These are phyloP conservation scores for Trametes sanguinea DNA, from an alignment of 768 basidiomycete genomes.

Conservation along the genomic window DNA sequence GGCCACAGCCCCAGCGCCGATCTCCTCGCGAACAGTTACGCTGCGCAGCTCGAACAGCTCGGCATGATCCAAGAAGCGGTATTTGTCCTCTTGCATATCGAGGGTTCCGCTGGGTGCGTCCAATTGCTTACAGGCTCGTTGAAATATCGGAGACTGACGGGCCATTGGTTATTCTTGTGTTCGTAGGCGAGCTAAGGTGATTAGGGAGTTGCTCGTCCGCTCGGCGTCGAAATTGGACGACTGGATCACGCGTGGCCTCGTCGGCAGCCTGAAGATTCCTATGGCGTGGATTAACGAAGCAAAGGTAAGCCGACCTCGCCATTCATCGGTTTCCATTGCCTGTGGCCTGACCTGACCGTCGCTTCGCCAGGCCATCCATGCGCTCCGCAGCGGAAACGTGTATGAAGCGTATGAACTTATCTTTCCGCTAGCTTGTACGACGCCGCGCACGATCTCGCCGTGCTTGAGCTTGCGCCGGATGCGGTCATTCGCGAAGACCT, in stretches of 20 bases:
- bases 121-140: not conserved
- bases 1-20: slow-evolving; percentile 88
- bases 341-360: not conserved
- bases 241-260: slow-evolving; percentile 70
- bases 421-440: slow-evolving; percentile 68
- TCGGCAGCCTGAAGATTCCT: slow-evolving; percentile 81
- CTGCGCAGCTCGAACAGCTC: slow-evolving; percentile 78
- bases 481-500: slow-evolving; percentile 64
- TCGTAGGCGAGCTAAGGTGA: slow-evolving; percentile 74
- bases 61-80: slow-evolving; percentile 84
- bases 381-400: slow-evolving; percentile 58
- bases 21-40: slow-evolving; percentile 79
- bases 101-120: slow-evolving; percentile 74
- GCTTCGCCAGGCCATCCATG: slow-evolving; percentile 59
- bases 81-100: slow-evolving; percentile 89
- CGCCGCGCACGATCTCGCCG: slow-evolving; percentile 81
- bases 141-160: not conserved
- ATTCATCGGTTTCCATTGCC: not conserved
- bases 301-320: slow-evolving; percentile 50
- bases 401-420: slow-evolving; percentile 80
- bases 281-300: slow-evolving; percentile 88
- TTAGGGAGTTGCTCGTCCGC: slow-evolving; percentile 78
- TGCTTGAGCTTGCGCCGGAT: slow-evolving; percentile 86
- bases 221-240: slow-evolving; percentile 67
- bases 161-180: not conserved